Evolutionary conservation across 2,329 filamentous ascomycete genomes (phyloP), one percentile per base, ranked within the genome.

Genomic region (Fusarium sp.): DNA sequence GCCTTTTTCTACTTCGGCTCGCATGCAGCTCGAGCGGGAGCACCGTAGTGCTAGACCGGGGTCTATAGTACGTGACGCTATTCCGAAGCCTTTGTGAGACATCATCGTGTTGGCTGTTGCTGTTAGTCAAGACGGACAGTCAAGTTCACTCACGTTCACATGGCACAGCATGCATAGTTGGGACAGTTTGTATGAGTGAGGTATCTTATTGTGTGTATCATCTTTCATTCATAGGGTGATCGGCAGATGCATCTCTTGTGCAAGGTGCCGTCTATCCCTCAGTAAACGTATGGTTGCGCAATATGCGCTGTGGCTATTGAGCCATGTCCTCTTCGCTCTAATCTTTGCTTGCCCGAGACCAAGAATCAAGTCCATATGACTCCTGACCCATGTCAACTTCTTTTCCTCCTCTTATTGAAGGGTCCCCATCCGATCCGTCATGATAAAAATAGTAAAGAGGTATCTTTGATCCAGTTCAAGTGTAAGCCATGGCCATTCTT

Each of bases 391-490:
- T 32, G 24, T 44, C 32, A 54, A 39, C 42, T 48, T 73, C 42
- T 58, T 66, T 62, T 60, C 70, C 45, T 38, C 42, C 51, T 39
- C 48, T 36, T 18, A 34, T 41, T 50, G 20, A 32, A 47, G 32
- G 47, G 38, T 24, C 38, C 61, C 36, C 26, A 36, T 63, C 68
- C 56, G 14, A 58, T 34, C 51, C 63, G 41, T 74, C 68, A 66
- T 75, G 56, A 74, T 69, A 59, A 64, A 59, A 64, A 73, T 62
- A 62, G 45, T 52, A 26, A 68, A 60, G 62, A 73, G 64, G 68
- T 75, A 73, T 75, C 76, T 75, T 69, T 71, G 56, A 55, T 73
- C 65, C 76, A 57, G 54, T 54, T 62, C 68, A 73, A 77, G 74
- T 56, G 62, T 74, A 69, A 61, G 68, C 76, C 68, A 68, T 57